These are phyloP conservation scores for Zymoseptoria brevis DNA, from an alignment of 2,329 filamentous ascomycete species.

Conservation along the genomic window DNA sequence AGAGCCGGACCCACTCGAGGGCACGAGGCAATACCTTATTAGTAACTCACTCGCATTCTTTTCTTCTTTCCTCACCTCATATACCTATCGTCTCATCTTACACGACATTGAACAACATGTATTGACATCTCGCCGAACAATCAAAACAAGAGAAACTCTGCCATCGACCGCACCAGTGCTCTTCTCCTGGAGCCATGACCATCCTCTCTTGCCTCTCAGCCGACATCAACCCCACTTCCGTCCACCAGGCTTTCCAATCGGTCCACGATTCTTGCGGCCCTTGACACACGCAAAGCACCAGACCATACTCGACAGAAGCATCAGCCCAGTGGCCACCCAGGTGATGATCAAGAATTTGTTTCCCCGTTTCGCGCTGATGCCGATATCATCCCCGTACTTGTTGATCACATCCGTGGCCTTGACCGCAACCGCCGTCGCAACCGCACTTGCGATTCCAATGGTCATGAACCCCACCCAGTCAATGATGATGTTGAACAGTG, in stretches of 20 bases:
- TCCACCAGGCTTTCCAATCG: neutral
- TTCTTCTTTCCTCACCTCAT: neutral
- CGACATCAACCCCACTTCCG: neutral
- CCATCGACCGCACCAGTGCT: neutral
- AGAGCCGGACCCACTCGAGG: neutral
- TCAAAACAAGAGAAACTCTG: neutral
- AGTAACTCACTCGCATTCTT: neutral
- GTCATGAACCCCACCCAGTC: conserved; percentile 47
- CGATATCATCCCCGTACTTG: conserved; percentile 43
- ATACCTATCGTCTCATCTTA: neutral
- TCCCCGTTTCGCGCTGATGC: conserved; percentile 44
- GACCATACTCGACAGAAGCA: conserved; percentile 21
- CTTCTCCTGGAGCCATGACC: neutral
- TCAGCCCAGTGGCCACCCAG: conserved; percentile 46
- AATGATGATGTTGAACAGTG: conserved; percentile 44
- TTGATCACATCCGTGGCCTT: conserved; percentile 49
- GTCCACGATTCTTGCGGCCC: neutral
- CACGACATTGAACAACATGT: neutral
- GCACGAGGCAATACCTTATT: no score
- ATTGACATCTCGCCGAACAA: neutral
- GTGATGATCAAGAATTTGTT: conserved; percentile 51
- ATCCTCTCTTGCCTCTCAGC: no score
- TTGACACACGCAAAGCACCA: conserved; percentile 22
- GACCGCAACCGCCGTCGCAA: conserved; percentile 55
- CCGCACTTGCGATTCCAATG: conserved; percentile 65